These are phyloP conservation scores for Ogataea naganishii DNA, from an alignment of 805 yeast genomes.

Conservation along the genomic window DNA sequence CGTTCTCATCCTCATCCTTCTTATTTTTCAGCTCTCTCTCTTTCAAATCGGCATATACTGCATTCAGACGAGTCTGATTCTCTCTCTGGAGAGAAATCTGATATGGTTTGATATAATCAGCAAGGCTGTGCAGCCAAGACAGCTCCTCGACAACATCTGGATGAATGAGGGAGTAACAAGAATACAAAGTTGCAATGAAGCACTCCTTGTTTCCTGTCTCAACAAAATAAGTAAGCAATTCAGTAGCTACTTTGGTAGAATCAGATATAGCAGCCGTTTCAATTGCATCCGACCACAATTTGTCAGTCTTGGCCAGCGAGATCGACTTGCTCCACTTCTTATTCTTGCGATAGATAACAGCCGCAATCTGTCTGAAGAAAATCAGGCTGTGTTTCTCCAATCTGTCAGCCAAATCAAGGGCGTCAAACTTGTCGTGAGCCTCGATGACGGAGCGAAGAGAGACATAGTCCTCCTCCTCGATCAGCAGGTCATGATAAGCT, in stretches of 20 bases:
- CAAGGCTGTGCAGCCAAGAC: constrained; percentile 82
- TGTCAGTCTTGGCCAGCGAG: constrained; percentile 81
- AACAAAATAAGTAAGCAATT: constrained; percentile 81
- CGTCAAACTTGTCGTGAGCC: constrained; percentile 84
- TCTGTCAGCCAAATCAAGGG: constrained; percentile 84
- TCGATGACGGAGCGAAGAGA: constrained; percentile 83
- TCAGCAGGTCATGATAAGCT: constrained; percentile 90
- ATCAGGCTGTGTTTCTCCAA: constrained; percentile 85
- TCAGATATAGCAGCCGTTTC: constrained; percentile 83
- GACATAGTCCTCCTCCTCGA: constrained; percentile 94
- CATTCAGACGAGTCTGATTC: constrained; percentile 57
- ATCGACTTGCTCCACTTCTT: constrained; percentile 90
- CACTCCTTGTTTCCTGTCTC: constrained; percentile 96
- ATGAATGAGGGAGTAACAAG: constrained; percentile 72
- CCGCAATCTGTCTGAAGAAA: constrained; percentile 95
- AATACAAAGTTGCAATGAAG: constrained; percentile 79
- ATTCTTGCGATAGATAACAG: constrained; percentile 85
- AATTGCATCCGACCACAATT: constrained; percentile 90
- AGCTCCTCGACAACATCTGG: constrained; percentile 83
- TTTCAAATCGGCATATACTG: constrained; percentile 61
- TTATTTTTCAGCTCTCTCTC: constrained; percentile 56
- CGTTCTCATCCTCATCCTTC: constrained; percentile 31
- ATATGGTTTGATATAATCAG: constrained; percentile 86
- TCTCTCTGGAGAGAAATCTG: constrained; percentile 79
- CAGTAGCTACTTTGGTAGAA: constrained; percentile 77